A percentile compares a stretch with the other conserved stretches of the same genome.
phyloP scores from a whole-genome alignment of 805 yeast species.

The Hanseniaspora clermontiae region DNA sequence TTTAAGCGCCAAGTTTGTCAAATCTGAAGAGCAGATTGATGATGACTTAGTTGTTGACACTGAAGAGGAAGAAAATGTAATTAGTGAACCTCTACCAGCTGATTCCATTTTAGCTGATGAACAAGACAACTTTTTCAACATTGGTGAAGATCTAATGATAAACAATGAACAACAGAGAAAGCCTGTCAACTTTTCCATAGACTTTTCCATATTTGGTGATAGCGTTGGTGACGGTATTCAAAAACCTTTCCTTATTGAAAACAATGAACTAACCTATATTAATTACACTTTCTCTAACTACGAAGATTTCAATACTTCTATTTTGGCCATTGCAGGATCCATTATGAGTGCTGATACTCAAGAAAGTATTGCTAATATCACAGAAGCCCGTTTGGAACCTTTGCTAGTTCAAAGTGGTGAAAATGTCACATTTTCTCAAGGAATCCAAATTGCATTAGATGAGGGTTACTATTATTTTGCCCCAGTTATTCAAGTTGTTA shows the following conservation, averaged over 20 bases:
- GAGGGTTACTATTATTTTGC: slow-evolving; percentile 46
- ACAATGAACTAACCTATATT: slow-evolving; percentile 43
- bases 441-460: slow-evolving; percentile 43
- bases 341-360: slow-evolving; percentile 45
- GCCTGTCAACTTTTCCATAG: slow-evolving; percentile 36
- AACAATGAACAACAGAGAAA: slow-evolving; percentile 22
- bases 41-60: not conserved
- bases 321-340: slow-evolving; percentile 60
- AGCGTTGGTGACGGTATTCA: slow-evolving; percentile 28
- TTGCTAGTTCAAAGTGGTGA: slow-evolving; percentile 39
- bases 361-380: slow-evolving; percentile 44
- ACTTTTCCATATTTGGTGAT: slow-evolving; percentile 37
- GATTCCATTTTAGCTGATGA: not conserved
- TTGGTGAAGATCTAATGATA: not conserved
- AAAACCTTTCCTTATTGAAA: slow-evolving; percentile 33
- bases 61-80: not conserved
- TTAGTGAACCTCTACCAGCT: not conserved
- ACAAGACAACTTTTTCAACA: not conserved
- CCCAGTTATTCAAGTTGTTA: slow-evolving; percentile 46
- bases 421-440: slow-evolving; percentile 41
- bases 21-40: not conserved
- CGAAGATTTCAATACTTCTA: slow-evolving; percentile 38
- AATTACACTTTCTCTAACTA: slow-evolving; percentile 41
- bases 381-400: slow-evolving; percentile 55
- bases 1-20: not conserved